Evolutionary conservation across 2,329 filamentous ascomycete genomes (phyloP), one percentile per base, ranked within the genome.

Genomic region (Paramyrothecium sp.): DNA sequence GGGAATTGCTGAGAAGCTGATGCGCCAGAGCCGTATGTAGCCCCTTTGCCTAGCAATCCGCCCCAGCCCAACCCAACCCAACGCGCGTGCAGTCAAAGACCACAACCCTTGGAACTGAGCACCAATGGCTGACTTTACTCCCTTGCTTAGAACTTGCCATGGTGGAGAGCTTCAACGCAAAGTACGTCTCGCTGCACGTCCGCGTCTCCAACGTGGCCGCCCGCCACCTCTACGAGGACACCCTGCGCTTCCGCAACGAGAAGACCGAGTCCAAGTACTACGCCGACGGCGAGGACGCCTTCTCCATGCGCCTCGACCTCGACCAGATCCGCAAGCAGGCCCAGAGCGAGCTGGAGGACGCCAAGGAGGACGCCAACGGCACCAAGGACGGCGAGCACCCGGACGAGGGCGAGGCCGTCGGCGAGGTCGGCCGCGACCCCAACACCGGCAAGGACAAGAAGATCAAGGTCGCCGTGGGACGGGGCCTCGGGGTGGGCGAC

Each of bases 251-350:
- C 81, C 85, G 88, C 71, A 90, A 91, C 64, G 91, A 95, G 63
- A 95, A 92, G 79, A 87, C 89, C 12, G 92, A 96, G 76, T 73
- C 84, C 52, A 95, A 93, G 77, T 97, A 97, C 83, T 99, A 99
- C 73, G 95, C 95, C 57, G 95, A 99, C 73, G 94, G 94, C 59
- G 95, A 99, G 78, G 92, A 99, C 78, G 95, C 95, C 41, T 97
- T 88, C 72, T 90, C 87, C 70, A 99, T 99, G 95, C 88, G 88
- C 61, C 90, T 97, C 73, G 89, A 98, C 68, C 82, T 99, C 48
- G 78, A 83, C 58, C 79, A 81, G 63, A 81, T 90, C 70, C 73
- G 78, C 60, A 76, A 78, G 58, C 75, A 78, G 69, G 68, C 78
- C 54, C 72, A 81, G 50, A 77, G 74, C 21, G 76, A 68, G 33